Evolutionary conservation across 768 basidiomycete species (phyloP), one percentile per base, ranked within the genome.

Genomic region (Trametes gibbosa): DNA sequence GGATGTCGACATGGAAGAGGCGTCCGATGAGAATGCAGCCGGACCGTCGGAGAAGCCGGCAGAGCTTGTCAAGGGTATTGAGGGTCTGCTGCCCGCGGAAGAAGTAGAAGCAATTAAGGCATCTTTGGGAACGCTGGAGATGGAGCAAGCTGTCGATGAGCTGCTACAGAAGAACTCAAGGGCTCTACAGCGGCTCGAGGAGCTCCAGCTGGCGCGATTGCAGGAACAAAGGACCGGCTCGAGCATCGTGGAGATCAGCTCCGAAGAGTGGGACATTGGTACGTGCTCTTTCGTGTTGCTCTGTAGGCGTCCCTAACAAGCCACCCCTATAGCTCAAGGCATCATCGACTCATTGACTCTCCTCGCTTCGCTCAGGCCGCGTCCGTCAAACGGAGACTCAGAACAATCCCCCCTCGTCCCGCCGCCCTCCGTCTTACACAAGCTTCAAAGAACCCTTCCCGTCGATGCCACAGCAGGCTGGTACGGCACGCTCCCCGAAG

Each of bases 211-310:
- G 19, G 68, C 72, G 53, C 82, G 91, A 12, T 68, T 89, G 29
- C 76, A 76, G 16, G 71, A 73, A 12, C 78, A 77, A 23, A 77
- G 76, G 14, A 77, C 76, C 39, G 80, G 76, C 9, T 69, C 70
- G 34, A 76, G 76, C 53, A 58, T 60, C 12, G 83, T 84, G 3
- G 80, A 84, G 68, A 81, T 84, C 67, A 87, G 79, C 34, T 87
- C 88, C 12, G 90, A 92, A 70, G 91, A 94, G 70, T 91, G 87
- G 87, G 85, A 90, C 63, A 83, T 82, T 60, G 92, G 91, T 92
- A 67, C 63, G 86, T 71, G 25, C 32, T 45, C 65, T 53, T 58
- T n/a, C 34, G 13, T 29, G 14, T 61, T 5, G 53, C 53, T 27
- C 34, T 37, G 56, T 46, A 23, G 14, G 25, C 13, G 34, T 10